These are phyloP conservation scores for Termitomyces sp. DNA, from an alignment of 768 basidiomycete genomes.

Conservation along the genomic window DNA sequence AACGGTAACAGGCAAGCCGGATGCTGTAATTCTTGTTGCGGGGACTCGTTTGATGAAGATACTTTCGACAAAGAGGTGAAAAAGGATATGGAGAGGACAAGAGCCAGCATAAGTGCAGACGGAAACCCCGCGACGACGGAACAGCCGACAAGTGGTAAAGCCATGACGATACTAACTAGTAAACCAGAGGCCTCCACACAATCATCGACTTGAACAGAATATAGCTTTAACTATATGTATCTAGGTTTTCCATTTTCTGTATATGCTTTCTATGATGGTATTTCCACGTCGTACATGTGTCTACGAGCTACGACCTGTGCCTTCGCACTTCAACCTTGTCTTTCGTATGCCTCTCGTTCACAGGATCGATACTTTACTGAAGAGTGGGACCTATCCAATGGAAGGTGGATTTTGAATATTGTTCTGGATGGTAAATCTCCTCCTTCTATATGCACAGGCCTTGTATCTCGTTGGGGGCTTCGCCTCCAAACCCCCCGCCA, in stretches of 20 bases:
- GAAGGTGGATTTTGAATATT: constrained; percentile 27
- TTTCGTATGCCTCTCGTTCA: constrained; percentile 16
- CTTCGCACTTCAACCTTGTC: constrained; percentile 27
- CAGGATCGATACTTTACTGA: constrained; percentile 30
- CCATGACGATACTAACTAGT: constrained; percentile 5
- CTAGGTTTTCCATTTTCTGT: not conserved
- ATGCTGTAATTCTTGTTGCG: constrained; percentile 42
- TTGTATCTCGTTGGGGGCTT: too few species aligned
- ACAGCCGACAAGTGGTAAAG: constrained; percentile 7
- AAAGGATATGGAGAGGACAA: constrained; percentile 30
- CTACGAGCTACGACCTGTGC: too few species aligned
- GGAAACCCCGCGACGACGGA: constrained; percentile 18
- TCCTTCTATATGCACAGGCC: too few species aligned
- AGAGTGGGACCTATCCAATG: constrained; percentile 24
- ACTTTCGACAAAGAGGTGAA: constrained; percentile 35
- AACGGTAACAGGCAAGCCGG: constrained; percentile 24
- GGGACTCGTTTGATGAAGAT: constrained; percentile 40
- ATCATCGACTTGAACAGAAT: not conserved
- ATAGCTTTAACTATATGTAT: not conserved
- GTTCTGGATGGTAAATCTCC: constrained; percentile 34
- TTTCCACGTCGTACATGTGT: not conserved
- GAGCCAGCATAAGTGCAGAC: constrained; percentile 16
- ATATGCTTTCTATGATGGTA: not conserved
- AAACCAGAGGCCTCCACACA: not conserved
- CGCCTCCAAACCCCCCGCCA: too few species aligned